Conservation (phyloP, 2,329 filamentous ascomycete genomes). For the Phaeosphaeriaceae sp. region DNA sequence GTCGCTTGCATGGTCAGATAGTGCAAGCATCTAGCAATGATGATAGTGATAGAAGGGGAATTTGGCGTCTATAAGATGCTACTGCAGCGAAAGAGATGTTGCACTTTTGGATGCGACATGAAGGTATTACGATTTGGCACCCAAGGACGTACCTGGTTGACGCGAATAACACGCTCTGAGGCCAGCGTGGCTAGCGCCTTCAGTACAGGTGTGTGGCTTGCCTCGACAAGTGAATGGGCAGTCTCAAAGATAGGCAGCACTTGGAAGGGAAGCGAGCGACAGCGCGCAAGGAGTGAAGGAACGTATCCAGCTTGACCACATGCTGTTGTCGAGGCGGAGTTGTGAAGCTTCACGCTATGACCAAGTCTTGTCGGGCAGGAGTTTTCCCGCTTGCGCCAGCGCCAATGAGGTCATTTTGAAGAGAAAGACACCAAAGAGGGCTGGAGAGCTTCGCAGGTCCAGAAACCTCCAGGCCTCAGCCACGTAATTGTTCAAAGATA, state of each 20-base stretch:
- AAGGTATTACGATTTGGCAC: not conserved
- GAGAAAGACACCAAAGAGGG: too few species aligned
- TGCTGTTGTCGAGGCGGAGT: slow-evolving; percentile 19
- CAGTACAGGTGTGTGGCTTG: slow-evolving; percentile 1
- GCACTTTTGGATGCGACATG: not conserved
- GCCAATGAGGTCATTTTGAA: slow-evolving; percentile 6
- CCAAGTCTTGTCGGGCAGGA: slow-evolving; percentile 12
- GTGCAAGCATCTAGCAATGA: slow-evolving; percentile 2
- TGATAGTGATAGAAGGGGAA: not conserved
- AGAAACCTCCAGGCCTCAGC: too few species aligned
- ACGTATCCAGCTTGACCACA: slow-evolving; percentile 7
- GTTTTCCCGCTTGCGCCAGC: slow-evolving; percentile 5
- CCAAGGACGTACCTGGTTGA: slow-evolving; percentile 19
- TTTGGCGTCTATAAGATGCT: not conserved
- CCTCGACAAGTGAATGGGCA: slow-evolving; percentile 8
- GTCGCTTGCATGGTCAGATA: slow-evolving; percentile 20
- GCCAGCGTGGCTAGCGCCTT: slow-evolving; percentile 3
- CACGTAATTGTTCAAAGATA: too few species aligned
- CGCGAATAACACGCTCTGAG: slow-evolving; percentile 13
- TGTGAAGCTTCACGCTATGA: slow-evolving; percentile 21
- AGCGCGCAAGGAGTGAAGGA: slow-evolving; percentile 5
- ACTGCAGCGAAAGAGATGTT: not conserved
- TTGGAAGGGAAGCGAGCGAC: slow-evolving; percentile 3
- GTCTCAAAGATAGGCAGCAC: slow-evolving; percentile 4
- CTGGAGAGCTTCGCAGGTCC: too few species aligned